Conservation (phyloP, 2,329 filamentous ascomycete species). For the Lasiodiplodia gonubiensis region DNA sequence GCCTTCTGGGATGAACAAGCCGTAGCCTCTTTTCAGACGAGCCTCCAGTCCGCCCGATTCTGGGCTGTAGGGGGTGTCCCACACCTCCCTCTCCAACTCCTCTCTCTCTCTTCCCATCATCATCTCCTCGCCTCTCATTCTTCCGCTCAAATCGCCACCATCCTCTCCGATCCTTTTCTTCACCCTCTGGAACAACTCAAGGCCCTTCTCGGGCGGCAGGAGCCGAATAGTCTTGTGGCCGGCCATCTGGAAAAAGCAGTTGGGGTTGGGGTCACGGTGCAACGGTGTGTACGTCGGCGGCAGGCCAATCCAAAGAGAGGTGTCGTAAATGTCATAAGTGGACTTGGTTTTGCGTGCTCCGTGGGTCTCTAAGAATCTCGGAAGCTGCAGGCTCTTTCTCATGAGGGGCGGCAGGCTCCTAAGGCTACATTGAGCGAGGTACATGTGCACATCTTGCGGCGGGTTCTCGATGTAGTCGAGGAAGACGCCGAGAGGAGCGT, state of each 20-base stretch:
- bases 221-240: constrained; percentile 76
- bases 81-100: constrained; percentile 71
- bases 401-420: constrained; percentile 68
- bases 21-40: constrained; percentile 68
- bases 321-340: constrained; percentile 75
- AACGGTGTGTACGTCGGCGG: constrained; percentile 88
- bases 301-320: constrained; percentile 86
- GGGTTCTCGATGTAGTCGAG: constrained; percentile 56
- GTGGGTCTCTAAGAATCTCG: constrained; percentile 52
- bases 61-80: constrained; percentile 55
- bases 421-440: constrained; percentile 84
- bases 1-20: constrained; percentile 77
- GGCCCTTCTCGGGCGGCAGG: constrained; percentile 67
- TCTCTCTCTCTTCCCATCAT: constrained; percentile 79
- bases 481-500: constrained; percentile 69
- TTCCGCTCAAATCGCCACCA: constrained; percentile 41
- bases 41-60: constrained; percentile 41
- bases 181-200: constrained; percentile 65
- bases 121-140: constrained; percentile 82
- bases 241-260: constrained; percentile 84
- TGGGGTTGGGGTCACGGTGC: constrained; percentile 92
- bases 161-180: constrained; percentile 31
- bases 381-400: constrained; percentile 65
- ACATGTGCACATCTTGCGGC: constrained; percentile 59
- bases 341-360: constrained; percentile 52